Conservation (phyloP, 768 basidiomycete genomes). For the Boletus insuetus region DNA sequence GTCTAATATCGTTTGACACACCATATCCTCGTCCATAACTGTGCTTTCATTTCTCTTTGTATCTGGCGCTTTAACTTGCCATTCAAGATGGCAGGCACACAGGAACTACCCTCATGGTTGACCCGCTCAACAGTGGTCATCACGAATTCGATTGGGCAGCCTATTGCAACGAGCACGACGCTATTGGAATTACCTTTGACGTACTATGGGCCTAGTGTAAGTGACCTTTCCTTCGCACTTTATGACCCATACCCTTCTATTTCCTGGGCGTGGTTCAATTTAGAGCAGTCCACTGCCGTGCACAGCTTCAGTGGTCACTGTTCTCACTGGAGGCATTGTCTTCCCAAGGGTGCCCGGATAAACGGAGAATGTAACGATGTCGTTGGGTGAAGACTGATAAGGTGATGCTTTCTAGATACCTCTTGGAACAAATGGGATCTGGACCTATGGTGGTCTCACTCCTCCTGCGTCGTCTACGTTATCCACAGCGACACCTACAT, state of each 20-base stretch:
- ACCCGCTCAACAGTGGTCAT: slow-evolving; percentile 51
- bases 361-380: slow-evolving; percentile 8
- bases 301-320: not conserved
- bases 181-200: slow-evolving; percentile 69
- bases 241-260: not conserved
- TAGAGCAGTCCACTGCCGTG: not conserved
- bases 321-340: not conserved
- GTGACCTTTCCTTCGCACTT: slow-evolving; percentile 29
- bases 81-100: slow-evolving; percentile 42
- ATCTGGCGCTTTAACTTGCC: slow-evolving; percentile 3
- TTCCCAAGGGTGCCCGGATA: not conserved
- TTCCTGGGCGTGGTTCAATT: not conserved
- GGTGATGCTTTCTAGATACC: slow-evolving; percentile 54
- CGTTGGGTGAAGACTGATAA: slow-evolving; percentile 12
- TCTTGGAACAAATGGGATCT: slow-evolving; percentile 56
- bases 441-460: slow-evolving; percentile 74
- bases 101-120: slow-evolving; percentile 72
- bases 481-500: slow-evolving; percentile 25
- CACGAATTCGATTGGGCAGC: slow-evolving; percentile 51
- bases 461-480: slow-evolving; percentile 48
- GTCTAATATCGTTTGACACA: slow-evolving; percentile 3
- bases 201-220: slow-evolving; percentile 80
- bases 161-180: slow-evolving; percentile 56
- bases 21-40: slow-evolving; percentile 1
- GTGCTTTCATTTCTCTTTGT: slow-evolving; percentile 8